These are phyloP conservation scores for Tetraselmis chui DNA, from an alignment of 139 green algal genomes.

Conservation along the genomic window DNA sequence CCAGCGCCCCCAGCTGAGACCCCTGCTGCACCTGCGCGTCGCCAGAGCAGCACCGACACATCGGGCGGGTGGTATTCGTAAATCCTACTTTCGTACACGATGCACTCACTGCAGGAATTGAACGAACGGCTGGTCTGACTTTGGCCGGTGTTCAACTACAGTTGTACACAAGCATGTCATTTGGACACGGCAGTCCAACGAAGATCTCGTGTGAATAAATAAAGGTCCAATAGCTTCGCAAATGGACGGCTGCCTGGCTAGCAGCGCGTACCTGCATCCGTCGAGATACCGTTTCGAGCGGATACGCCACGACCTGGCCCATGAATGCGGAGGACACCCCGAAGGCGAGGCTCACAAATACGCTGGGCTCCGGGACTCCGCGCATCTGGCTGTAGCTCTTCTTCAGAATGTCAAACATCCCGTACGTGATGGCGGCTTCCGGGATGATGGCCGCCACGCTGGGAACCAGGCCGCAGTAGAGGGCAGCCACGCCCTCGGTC, in stretches of 20 bases:
- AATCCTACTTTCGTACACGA: too few species aligned
- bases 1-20: too few species aligned
- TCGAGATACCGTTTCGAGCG: slow-evolving; percentile 63
- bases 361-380: slow-evolving; percentile 29
- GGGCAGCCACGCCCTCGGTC: slow-evolving; percentile 42
- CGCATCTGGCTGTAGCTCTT: slow-evolving; percentile 20
- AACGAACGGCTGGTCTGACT: not conserved
- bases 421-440: slow-evolving; percentile 80
- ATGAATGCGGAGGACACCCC: slow-evolving; percentile 47
- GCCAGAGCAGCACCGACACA: too few species aligned
- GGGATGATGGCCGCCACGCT: slow-evolving; percentile 67
- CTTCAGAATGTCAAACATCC: slow-evolving; percentile 72
- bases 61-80: too few species aligned
- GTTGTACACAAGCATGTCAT: too few species aligned
- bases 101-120: too few species aligned
- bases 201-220: not conserved
- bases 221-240: not conserved
- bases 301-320: slow-evolving; percentile 69
- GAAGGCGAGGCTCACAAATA: slow-evolving; percentile 34
- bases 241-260: not conserved
- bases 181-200: too few species aligned
- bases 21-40: too few species aligned
- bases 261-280: slow-evolving; percentile 43
- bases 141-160: too few species aligned
- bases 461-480: slow-evolving; percentile 65